These are phyloP conservation scores for Daedalea quercina DNA, from an alignment of 768 basidiomycete species.

Conservation along the genomic window DNA sequence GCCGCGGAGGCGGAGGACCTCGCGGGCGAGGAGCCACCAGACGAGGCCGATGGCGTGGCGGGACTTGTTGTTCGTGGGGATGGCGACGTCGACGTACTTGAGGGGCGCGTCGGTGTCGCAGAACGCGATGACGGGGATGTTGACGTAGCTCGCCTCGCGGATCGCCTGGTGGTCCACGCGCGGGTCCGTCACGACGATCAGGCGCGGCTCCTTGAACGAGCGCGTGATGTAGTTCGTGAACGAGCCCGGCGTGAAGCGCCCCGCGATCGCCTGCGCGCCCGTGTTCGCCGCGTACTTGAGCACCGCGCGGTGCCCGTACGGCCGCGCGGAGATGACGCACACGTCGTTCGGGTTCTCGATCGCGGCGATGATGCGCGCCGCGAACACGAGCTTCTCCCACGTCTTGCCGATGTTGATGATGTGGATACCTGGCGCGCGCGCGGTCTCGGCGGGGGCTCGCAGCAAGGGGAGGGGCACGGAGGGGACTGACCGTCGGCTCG, in stretches of 20 bases:
- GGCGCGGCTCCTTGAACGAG: slow-evolving; percentile 99
- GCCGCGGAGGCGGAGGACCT: slow-evolving; percentile 93
- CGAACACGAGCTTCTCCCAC: slow-evolving; percentile 98
- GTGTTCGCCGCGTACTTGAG: slow-evolving; percentile 98
- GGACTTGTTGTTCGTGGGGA: slow-evolving; percentile 99
- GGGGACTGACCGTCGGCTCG: slow-evolving; percentile 78
- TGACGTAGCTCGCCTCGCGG: slow-evolving; percentile 99
- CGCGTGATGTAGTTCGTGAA: slow-evolving; percentile 99
- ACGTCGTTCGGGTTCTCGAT: slow-evolving; percentile 98
- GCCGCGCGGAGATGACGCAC: slow-evolving; percentile 96
- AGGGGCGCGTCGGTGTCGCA: slow-evolving; percentile 98
- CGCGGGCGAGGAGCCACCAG: slow-evolving; percentile 96
- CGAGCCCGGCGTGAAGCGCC: slow-evolving; percentile 97
- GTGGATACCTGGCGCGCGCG: slow-evolving; percentile 97
- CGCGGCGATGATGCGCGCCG: slow-evolving; percentile 94
- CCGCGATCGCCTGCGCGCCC: slow-evolving; percentile 97
- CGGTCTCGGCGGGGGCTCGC: no score
- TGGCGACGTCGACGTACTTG: slow-evolving; percentile 96
- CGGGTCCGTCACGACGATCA: slow-evolving; percentile 98
- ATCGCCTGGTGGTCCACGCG: slow-evolving; percentile 99
- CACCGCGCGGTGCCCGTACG: slow-evolving; percentile 98
- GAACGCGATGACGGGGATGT: slow-evolving; percentile 99
- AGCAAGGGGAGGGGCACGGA: neutral
- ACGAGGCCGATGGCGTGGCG: slow-evolving; percentile 95
- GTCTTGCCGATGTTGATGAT: slow-evolving; percentile 99